Conservation (phyloP, 306 rosid species). For the Datisca glomerata region DNA sequence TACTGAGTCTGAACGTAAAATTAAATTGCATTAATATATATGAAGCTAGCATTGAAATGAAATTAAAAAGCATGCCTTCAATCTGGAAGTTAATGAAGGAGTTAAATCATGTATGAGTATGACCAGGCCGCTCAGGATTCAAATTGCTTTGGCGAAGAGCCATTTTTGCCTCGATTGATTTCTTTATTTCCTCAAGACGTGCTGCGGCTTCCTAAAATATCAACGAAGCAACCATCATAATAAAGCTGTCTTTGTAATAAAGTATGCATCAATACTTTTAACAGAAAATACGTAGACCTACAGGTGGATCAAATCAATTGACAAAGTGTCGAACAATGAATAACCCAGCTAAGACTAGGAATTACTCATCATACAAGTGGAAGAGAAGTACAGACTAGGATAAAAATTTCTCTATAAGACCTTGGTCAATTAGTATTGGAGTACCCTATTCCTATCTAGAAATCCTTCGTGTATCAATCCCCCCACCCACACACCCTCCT, state of each 20-base stretch:
- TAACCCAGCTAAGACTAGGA: no score
- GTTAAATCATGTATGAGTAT: no score
- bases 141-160: constrained; percentile 81
- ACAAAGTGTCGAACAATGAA: no score
- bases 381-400: background rate
- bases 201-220: constrained; percentile 66
- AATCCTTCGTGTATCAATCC: no score
- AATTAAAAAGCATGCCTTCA: no score
- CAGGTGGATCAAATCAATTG: background rate
- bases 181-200: constrained; percentile 82
- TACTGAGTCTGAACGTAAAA: constrained; percentile 51
- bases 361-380: background rate
- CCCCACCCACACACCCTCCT: background rate
- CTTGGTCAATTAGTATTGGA: no score
- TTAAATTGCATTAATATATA: constrained; percentile 7
- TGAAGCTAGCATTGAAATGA: background rate
- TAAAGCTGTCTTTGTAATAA: constrained; percentile 2
- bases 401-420: background rate
- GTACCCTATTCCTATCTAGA: no score
- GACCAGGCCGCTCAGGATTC: constrained; percentile 97
- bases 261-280: background rate
- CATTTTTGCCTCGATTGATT: constrained; percentile 77
- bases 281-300: background rate
- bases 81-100: no score
- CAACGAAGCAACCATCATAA: constrained; percentile 9